These are phyloP conservation scores for Pittosporum tobira DNA, from an alignment of 129 eudicot genomes.

Conservation along the genomic window DNA sequence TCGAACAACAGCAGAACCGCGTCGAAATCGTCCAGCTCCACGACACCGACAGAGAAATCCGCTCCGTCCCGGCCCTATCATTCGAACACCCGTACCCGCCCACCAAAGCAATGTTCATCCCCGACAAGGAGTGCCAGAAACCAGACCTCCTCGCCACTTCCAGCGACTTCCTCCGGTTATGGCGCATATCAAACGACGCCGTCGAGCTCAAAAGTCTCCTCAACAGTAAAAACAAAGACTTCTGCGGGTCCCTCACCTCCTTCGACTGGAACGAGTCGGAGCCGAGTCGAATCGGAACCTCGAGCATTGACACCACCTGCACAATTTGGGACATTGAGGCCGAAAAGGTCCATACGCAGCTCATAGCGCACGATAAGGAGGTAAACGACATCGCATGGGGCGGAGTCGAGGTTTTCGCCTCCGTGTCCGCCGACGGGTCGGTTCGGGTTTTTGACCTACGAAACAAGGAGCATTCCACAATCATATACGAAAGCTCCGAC, in stretches of 20 bases:
- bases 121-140: conserved; percentile 48
- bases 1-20: conserved; percentile 40
- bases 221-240: conserved; percentile 37
- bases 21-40: conserved; percentile 53
- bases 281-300: conserved; percentile 46
- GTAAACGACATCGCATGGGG: conserved; percentile 61
- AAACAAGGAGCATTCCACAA: conserved; percentile 53
- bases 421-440: conserved; percentile 56
- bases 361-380: conserved; percentile 59
- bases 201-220: conserved; percentile 35
- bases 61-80: conserved; percentile 34
- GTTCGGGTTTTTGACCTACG: conserved; percentile 57
- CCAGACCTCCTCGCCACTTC: conserved; percentile 53
- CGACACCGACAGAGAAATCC: conserved; percentile 43
- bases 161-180: conserved; percentile 37
- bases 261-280: conserved; percentile 61
- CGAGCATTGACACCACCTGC: conserved; percentile 49
- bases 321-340: conserved; percentile 56
- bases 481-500: conserved; percentile 46
- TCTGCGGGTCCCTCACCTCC: conserved; percentile 50
- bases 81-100: conserved; percentile 55
- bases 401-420: conserved; percentile 53
- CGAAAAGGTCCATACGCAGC: conserved; percentile 46
- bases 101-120: conserved; percentile 42
- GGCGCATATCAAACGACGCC: conserved; percentile 28